Evolutionary conservation across 306 rosid species (phyloP), one percentile per base, ranked within the genome.

Genomic region (Lathyrus sativus): DNA sequence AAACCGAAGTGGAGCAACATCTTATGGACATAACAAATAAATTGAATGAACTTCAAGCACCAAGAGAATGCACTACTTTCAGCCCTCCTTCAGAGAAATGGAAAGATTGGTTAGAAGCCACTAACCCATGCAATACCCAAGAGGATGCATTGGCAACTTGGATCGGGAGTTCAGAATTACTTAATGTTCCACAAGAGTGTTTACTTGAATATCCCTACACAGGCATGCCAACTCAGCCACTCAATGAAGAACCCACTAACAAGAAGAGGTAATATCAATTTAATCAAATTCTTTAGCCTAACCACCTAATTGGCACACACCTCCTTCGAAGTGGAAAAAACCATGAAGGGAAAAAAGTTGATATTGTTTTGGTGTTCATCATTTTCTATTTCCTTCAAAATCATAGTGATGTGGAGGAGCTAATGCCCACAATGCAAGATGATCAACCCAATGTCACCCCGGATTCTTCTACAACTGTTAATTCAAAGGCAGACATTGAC

Each of bases 21-120:
- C 74, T 88, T 67, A 71, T 38, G 28, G 96, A 88, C 64, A 78
- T 80, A 64, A 75, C 82, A 54, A 85, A 68, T 70, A 79, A 83
- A 49, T 49, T 86, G 83, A 77, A 81, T 49, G 65, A 81, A 46
- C 74, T 84, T 60, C 88, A 82, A 71, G 78, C 76, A 56, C 48
- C 82, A 35, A 84, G 68, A 76, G 89, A 76, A 71, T 51, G 61
- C 60, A 61, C 80, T 48, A 18, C 78, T n/a, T 54, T 62, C 39
- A 82, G 87, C 62, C 83, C 84, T 61, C 84, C 80, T 49, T 78
- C 87, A 46, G 90, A 88, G 62, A 79, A 71, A 72, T 91, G 95
- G 97, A 82, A 86, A 75, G 92, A 91, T 71, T 88, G 92, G 96
- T 49, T 91, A 65, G 93, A 81, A 70, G 70, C 76, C 72, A 69